Percentiles rank a stretch among this genome's conserved stretches.
These are phyloP conservation scores for Cryptosporidium canis DNA, from an alignment of 169 alveolate genomes.

Conservation along the genomic window DNA sequence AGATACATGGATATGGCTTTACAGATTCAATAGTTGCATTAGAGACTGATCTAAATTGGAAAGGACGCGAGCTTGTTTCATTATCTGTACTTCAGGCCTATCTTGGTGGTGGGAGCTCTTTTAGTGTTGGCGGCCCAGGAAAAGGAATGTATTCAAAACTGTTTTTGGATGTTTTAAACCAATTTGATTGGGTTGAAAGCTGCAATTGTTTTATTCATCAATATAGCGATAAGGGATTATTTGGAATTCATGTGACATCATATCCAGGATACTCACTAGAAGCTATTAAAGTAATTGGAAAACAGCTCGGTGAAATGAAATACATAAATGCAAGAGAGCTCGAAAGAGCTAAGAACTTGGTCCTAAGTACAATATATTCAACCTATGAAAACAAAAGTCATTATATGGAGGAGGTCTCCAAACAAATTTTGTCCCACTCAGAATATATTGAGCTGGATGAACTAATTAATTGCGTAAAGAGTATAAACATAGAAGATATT, in stretches of 20 bases:
- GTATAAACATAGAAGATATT: constrained; percentile 15
- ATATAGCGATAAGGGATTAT: constrained; percentile 88
- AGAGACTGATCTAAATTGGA: constrained; percentile 34
- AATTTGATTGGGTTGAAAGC: constrained; percentile 86
- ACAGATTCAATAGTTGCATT: constrained; percentile 21
- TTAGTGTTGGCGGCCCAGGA: constrained; percentile 93
- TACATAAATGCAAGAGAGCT: constrained; percentile 81
- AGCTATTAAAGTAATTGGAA: constrained; percentile 79
- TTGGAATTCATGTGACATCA: constrained; percentile 86
- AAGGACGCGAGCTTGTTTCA: neutral
- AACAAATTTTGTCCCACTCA: constrained; percentile 77
- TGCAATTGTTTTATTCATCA: constrained; percentile 90
- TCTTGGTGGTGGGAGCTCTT: constrained; percentile 92
- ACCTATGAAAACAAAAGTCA: constrained; percentile 82
- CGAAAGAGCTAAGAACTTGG: constrained; percentile 84
- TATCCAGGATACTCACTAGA: constrained; percentile 80
- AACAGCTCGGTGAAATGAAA: constrained; percentile 80
- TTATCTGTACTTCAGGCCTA: constrained; percentile 33
- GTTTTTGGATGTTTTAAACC: constrained; percentile 84
- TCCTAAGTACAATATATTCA: constrained; percentile 83
- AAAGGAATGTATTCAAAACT: constrained; percentile 90
- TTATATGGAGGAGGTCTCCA: constrained; percentile 85
- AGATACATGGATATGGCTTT: neutral
- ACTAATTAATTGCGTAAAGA: neutral
- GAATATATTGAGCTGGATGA: constrained; percentile 40